Base-by-base conservation (phyloP, 1,284 basidiomycete genomes). In the Ustilago trichophora region DNA sequence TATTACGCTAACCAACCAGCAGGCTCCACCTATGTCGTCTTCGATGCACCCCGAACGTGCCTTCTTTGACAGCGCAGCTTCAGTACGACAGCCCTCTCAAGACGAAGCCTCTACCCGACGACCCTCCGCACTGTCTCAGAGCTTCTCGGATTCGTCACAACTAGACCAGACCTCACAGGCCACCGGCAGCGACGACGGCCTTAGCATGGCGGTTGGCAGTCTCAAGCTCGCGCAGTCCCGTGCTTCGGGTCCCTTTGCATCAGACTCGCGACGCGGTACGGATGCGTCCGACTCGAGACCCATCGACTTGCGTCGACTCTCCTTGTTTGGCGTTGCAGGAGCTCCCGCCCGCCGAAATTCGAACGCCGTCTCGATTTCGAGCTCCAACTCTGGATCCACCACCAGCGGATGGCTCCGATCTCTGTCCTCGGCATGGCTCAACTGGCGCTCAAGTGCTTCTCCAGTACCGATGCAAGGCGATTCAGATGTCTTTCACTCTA, bases 351-450 rank as follows among this genome's bases (percentile, higher is more conserved):
- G 60, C 19, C 64, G 60, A 34, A 50, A 62, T 43, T 73, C 69
- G 65, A 65, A 49, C n/a, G 58, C 65, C 3, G 25, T 57, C 18
- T 57, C 56, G 8, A 49, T 62, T 27, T 62, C 58, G 21, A 60
- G 72, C 33, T 59, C 55, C 37, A 55, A 45, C 21, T 64, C 59
- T 12, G 51, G 64, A 18, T 57, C 59, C 8, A 55, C 44, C 13
- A 60, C 42, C 25, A 63, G 68, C n/a, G 64, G 63, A 7, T 73
- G 72, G 72, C 54, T 73, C 24, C 57, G 64, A 11, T 73, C 72
- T 4, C 41, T 73, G 18, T 70, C 68, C 10, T 67, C 67, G 9
- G 72, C 64, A 6, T 73, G 72, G 72, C 55, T 57, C 41, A 66
- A 69, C 11, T 56, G 64, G 58, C 60, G 71, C 29, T 53, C 49